phyloP scores from a whole-genome alignment of 148 eudicot genomes.

The Fagopyrum esculentum region DNA sequence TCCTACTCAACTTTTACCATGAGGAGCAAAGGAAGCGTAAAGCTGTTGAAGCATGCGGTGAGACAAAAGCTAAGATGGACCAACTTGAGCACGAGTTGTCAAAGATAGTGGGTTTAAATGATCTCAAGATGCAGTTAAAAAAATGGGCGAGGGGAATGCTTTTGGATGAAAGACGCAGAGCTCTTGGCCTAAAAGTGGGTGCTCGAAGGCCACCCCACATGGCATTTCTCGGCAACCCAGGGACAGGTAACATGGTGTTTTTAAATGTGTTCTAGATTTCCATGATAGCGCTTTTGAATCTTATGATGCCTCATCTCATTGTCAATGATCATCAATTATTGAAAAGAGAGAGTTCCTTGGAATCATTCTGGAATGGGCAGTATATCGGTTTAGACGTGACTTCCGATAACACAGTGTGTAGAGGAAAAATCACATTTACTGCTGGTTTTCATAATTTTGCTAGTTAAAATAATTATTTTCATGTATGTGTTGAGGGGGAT shows the following conservation, averaged over 20 bases:
- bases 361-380: background rate
- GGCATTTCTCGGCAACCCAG: conserved; percentile 98
- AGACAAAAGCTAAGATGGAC: conserved; percentile 93
- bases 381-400: too few relatives aligned
- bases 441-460: background rate
- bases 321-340: background rate
- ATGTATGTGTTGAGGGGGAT: background rate
- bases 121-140: conserved; percentile 71
- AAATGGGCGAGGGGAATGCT: conserved; percentile 99
- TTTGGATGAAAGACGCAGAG: conserved; percentile 91
- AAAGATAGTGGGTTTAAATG: conserved; percentile 68
- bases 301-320: background rate
- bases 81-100: conserved; percentile 69
- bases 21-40: conserved; percentile 76
- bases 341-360: background rate
- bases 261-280: background rate
- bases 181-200: conserved; percentile 87
- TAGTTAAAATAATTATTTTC: background rate
- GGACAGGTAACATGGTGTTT: conserved; percentile 54
- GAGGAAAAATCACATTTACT: background rate
- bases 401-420: background rate
- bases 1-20: conserved; percentile 45
- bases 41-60: conserved; percentile 82
- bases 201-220: conserved; percentile 90
- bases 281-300: background rate